These are phyloP conservation scores for Xylariales sp. DNA, from an alignment of 2,329 filamentous ascomycete genomes.

Conservation along the genomic window DNA sequence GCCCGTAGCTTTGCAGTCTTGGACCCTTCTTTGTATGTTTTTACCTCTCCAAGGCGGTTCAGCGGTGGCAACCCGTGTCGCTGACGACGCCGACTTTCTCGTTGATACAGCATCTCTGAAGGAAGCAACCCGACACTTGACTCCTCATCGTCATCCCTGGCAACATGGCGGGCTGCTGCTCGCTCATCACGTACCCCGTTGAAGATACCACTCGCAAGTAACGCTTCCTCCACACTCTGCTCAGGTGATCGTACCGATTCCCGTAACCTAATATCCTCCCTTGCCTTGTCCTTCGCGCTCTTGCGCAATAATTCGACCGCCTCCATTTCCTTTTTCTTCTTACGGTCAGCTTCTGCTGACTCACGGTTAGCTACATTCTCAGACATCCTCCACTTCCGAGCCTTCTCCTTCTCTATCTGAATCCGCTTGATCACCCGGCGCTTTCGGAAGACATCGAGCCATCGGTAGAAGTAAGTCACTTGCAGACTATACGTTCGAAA, in stretches of 20 bases:
- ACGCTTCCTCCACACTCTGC: slow-evolving; percentile 22
- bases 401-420: slow-evolving; percentile 45
- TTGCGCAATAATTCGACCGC: slow-evolving; percentile 19
- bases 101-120: slow-evolving; percentile 18
- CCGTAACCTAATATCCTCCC: slow-evolving; percentile 14
- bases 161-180: slow-evolving; percentile 20
- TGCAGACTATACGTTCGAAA: slow-evolving; percentile 45
- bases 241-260: slow-evolving; percentile 15
- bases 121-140: slow-evolving; percentile 11
- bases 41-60: slow-evolving; percentile 20
- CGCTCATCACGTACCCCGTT: slow-evolving; percentile 21
- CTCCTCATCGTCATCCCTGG: slow-evolving; percentile 14
- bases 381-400: slow-evolving; percentile 37
- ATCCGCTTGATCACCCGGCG: slow-evolving; percentile 46
- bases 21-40: slow-evolving; percentile 21
- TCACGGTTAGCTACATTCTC: slow-evolving; percentile 23
- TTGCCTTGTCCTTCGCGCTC: slow-evolving; percentile 16
- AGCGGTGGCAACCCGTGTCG: slow-evolving; percentile 22
- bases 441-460: slow-evolving; percentile 45
- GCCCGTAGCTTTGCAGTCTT: slow-evolving; percentile 27
- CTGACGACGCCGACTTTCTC: slow-evolving; percentile 24
- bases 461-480: slow-evolving; percentile 53
- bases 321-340: slow-evolving; percentile 16
- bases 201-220: slow-evolving; percentile 25
- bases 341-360: slow-evolving; percentile 15